These are phyloP conservation scores for Colletotrichum phormii DNA, from an alignment of 2,329 filamentous ascomycete genomes.

Conservation along the genomic window DNA sequence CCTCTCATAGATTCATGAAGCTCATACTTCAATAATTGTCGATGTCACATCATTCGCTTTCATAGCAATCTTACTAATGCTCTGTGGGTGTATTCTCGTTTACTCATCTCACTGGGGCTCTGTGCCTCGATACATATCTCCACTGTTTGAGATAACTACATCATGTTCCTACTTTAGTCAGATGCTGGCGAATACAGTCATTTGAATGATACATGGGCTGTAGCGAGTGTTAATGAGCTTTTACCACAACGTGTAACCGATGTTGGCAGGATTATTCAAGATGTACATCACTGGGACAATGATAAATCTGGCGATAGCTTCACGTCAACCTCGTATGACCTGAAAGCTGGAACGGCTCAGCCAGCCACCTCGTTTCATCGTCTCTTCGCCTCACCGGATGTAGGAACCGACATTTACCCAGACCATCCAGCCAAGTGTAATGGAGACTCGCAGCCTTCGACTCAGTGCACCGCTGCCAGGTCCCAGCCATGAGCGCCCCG, in stretches of 20 bases:
- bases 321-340: background rate
- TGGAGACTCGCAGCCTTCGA: background rate
- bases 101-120: background rate
- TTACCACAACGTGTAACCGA: background rate
- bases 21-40: background rate
- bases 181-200: background rate
- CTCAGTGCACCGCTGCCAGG: background rate
- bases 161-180: too few relatives aligned
- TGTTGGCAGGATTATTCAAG: background rate
- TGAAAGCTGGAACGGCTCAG: background rate
- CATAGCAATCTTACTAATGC: background rate
- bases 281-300: background rate
- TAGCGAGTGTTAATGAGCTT: background rate
- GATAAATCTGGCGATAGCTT: background rate
- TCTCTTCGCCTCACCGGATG: background rate
- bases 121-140: background rate
- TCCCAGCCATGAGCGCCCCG: background rate
- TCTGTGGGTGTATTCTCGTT: background rate
- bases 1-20: background rate
- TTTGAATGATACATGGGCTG: background rate
- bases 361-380: background rate
- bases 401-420: background rate
- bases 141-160: background rate
- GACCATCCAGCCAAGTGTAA: background rate
- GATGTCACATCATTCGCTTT: too few relatives aligned